These are phyloP conservation scores for Omphalotus olearius DNA, from an alignment of 1,284 basidiomycete species.

Conservation along the genomic window DNA sequence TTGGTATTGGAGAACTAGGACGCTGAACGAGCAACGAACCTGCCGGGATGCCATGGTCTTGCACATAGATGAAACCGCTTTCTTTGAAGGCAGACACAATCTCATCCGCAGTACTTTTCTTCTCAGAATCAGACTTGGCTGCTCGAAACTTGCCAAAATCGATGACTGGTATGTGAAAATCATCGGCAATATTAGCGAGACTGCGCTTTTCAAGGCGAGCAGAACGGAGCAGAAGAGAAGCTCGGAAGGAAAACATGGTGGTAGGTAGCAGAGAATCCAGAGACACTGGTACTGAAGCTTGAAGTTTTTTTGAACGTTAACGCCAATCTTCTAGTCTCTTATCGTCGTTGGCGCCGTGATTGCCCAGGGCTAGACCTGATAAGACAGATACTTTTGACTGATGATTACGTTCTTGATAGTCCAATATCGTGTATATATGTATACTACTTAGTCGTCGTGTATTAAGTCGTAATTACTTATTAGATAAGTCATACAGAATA, in stretches of 20 bases:
- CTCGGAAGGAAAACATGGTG: constrained; percentile 27
- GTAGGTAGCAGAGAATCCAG: neutral
- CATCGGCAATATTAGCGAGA: constrained; percentile 24
- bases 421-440: too few species aligned
- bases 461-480: too few species aligned
- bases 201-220: constrained; percentile 19
- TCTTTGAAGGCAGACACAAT: constrained; percentile 77
- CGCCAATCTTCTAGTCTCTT: too few species aligned
- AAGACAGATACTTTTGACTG: too few species aligned
- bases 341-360: too few species aligned
- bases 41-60: constrained; percentile 61
- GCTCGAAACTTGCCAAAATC: constrained; percentile 68
- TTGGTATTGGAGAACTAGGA: neutral
- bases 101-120: constrained; percentile 58
- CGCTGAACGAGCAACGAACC: constrained; percentile 20
- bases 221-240: constrained; percentile 16
- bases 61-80: constrained; percentile 73
- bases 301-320: too few species aligned
- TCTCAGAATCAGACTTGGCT: constrained; percentile 48
- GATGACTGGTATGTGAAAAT: constrained; percentile 67
- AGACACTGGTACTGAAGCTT: too few species aligned
- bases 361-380: too few species aligned
- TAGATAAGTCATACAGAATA: too few species aligned
- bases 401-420: too few species aligned
- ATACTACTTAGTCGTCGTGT: too few species aligned